These are phyloP conservation scores for Sordaria brevicollis DNA, from an alignment of 495 filamentous ascomycete genomes.

Conservation along the genomic window DNA sequence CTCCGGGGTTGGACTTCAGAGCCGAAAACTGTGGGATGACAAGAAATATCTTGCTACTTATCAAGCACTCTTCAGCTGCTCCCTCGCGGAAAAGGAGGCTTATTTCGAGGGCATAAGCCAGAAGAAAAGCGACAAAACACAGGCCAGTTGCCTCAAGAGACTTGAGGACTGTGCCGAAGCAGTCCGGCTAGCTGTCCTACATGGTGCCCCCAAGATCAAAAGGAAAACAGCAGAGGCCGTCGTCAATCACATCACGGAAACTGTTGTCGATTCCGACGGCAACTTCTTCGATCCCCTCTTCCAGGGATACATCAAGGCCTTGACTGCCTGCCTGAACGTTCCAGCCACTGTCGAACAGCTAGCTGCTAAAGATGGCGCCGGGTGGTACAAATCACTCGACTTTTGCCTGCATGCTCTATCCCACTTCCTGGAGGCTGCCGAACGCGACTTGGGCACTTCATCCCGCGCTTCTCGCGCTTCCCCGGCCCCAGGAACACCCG, in stretches of 20 bases:
- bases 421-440: conserved; percentile 29
- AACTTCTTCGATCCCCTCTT: conserved; percentile 62
- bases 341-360: conserved; percentile 73
- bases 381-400: conserved; percentile 57
- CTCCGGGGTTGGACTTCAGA: conserved; percentile 1
- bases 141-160: conserved; percentile 41
- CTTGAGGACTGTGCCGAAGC: conserved; percentile 63
- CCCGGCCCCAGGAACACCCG: conserved; percentile 26
- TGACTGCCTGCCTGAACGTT: conserved; percentile 58
- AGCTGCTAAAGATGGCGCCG: conserved; percentile 31
- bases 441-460: conserved; percentile 18
- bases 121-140: conserved; percentile 16
- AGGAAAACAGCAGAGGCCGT: conserved; percentile 67
- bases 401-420: conserved; percentile 54
- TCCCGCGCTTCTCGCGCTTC: conserved; percentile 29
- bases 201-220: conserved; percentile 56
- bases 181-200: conserved; percentile 58
- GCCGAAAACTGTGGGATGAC: conserved; percentile 40
- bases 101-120: conserved; percentile 48
- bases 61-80: conserved; percentile 66
- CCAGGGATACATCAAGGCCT: conserved; percentile 67
- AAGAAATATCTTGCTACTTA: conserved; percentile 72
- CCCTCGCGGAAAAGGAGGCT: conserved; percentile 52
- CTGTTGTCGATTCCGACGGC: conserved; percentile 50
- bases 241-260: conserved; percentile 71